Conservation (phyloP, 2,329 filamentous ascomycete genomes). For the Phyllosticta citriasiana region DNA sequence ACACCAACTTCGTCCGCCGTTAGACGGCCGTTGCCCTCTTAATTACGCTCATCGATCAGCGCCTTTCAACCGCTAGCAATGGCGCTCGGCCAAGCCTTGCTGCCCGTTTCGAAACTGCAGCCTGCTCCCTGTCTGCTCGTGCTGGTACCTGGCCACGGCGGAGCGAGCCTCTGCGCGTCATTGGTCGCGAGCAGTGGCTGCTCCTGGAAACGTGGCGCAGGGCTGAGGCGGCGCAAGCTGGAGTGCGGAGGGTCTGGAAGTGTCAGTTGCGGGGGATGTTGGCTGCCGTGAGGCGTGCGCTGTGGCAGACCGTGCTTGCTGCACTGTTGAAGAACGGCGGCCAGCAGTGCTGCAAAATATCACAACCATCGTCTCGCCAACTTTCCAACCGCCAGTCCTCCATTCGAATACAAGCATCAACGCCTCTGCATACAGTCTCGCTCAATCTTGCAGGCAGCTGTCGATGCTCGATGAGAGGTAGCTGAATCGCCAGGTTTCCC, state of each 20-base stretch:
- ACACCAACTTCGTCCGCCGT: not conserved
- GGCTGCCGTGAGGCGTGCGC: not conserved
- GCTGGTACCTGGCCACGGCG: not conserved
- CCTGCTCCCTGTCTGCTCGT: not conserved
- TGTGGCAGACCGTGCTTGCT: not conserved
- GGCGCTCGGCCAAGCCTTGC: not conserved
- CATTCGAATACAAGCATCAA: no score
- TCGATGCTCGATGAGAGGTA: not conserved
- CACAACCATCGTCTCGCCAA: no score
- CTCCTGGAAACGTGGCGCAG: not conserved
- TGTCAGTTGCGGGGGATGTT: not conserved
- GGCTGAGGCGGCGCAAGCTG: not conserved
- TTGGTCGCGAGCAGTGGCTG: not conserved
- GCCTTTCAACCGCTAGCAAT: not conserved
- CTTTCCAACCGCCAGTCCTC: no score
- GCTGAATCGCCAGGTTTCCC: not conserved
- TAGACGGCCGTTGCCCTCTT: not conserved
- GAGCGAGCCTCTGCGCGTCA: not conserved
- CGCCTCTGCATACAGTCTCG: no score
- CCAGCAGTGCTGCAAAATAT: no score
- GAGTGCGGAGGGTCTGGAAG: not conserved
- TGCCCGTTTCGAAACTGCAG: not conserved
- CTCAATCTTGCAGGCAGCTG: no score
- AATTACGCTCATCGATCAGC: not conserved
- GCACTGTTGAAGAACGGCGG: no score